Percentiles rank a stretch among this genome's conserved stretches.
These are phyloP conservation scores for Hanseniaspora valbyensis DNA, from an alignment of 805 yeast species.

Conservation along the genomic window DNA sequence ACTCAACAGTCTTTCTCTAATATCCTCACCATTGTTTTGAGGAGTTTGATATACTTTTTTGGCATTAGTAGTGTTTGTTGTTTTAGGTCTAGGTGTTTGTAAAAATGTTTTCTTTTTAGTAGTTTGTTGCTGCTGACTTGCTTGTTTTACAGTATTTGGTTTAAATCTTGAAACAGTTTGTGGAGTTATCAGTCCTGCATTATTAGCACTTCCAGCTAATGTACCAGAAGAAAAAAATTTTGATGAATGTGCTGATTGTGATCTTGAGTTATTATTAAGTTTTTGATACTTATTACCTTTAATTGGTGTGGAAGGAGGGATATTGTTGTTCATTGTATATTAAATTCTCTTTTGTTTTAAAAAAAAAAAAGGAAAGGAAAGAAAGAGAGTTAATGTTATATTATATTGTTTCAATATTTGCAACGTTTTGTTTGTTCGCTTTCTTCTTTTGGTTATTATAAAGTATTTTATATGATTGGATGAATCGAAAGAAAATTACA, in stretches of 20 bases:
- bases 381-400: no score
- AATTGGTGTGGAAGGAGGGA: constrained; percentile 13
- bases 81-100: constrained; percentile 10
- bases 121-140: not conserved
- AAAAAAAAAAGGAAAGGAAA: no score
- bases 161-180: constrained; percentile 14
- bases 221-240: not conserved
- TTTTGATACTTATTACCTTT: constrained; percentile 12
- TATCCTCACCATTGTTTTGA: constrained; percentile 14
- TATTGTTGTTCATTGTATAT: constrained; percentile 6
- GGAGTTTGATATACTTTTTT: constrained; percentile 4
- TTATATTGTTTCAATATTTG: no score
- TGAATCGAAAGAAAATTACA: no score
- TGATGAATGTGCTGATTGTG: constrained; percentile 8
- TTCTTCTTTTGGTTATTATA: no score
- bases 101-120: not conserved
- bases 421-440: no score
- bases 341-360: no score
- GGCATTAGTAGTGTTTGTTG: not conserved
- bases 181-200: constrained; percentile 9
- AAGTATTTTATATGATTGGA: no score
- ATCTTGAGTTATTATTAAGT: constrained; percentile 7
- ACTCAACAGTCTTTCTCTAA: constrained; percentile 6
- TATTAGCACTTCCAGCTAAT: not conserved
- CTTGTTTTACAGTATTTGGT: not conserved